Conservation (phyloP, 2,329 filamentous ascomycete genomes). For the Colletotrichum destructivum region DNA sequence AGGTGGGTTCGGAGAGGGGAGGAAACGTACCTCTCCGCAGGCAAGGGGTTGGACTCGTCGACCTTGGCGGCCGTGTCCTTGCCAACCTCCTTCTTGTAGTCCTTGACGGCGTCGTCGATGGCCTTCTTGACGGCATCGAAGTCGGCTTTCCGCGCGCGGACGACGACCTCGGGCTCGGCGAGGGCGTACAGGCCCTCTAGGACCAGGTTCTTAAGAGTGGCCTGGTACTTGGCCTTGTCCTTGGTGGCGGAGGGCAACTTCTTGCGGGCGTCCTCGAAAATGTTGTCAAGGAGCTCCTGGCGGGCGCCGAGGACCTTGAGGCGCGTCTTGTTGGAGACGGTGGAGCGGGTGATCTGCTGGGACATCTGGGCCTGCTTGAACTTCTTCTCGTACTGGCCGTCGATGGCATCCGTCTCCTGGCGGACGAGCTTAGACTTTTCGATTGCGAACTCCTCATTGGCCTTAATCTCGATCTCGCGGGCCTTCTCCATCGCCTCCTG, state of each 20-base stretch:
- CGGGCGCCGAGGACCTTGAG: constrained; percentile 89
- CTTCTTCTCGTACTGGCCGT: constrained; percentile 96
- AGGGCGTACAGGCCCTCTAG: constrained; percentile 93
- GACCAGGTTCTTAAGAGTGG: constrained; percentile 82
- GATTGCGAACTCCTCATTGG: constrained; percentile 98
- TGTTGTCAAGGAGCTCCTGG: constrained; percentile 90
- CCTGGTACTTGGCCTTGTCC: constrained; percentile 82
- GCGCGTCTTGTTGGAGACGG: constrained; percentile 94
- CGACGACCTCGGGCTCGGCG: constrained; percentile 81
- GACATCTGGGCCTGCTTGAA: constrained; percentile 99
- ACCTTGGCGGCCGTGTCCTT: constrained; percentile 79
- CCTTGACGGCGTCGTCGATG: constrained; percentile 80
- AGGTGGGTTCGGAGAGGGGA: neutral
- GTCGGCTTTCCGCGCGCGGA: constrained; percentile 87
- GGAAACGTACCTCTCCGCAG: constrained; percentile 83
- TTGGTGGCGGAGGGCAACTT: constrained; percentile 76
- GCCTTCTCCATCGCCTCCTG: constrained; percentile 98
- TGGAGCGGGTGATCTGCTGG: constrained; percentile 98
- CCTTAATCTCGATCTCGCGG: constrained; percentile 97
- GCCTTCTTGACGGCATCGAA: constrained; percentile 83
- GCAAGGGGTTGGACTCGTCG: constrained; percentile 84
- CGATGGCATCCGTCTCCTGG: constrained; percentile 94
- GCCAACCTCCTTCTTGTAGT: constrained; percentile 86
- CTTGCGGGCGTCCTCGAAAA: constrained; percentile 86
- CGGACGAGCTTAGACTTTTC: constrained; percentile 99